Evolutionary conservation across 441 rosid species (phyloP).

Genomic region (Jatropha multifida): DNA sequence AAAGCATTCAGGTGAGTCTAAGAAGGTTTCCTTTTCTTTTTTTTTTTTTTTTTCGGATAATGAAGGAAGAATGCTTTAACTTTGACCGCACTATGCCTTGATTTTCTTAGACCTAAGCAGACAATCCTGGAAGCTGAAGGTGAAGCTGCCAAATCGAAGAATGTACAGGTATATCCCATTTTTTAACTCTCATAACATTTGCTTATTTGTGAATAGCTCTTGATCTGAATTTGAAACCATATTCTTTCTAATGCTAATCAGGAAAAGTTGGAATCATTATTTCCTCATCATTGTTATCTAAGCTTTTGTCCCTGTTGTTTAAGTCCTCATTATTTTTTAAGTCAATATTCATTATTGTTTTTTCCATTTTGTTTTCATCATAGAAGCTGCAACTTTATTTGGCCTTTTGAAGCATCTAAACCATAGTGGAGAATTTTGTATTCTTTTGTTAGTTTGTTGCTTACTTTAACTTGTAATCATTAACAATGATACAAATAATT

Average conservation of each 20-base stretch:
- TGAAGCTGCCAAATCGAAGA: conserved; percentile 79
- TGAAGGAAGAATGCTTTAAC: background rate
- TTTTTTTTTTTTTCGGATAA: background rate
- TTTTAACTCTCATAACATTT: conserved; percentile 3
- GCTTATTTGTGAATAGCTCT: conserved; percentile 2
- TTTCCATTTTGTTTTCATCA: background rate
- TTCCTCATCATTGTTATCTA: background rate
- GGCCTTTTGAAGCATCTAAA: background rate
- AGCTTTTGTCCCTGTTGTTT: background rate
- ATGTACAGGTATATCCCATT: conserved; percentile 46
- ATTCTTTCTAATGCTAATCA: background rate
- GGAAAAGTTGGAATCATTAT: background rate
- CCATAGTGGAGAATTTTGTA: background rate
- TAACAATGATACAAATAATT: background rate
- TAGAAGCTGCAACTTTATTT: background rate
- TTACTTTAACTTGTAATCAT: background rate
- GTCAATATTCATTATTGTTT: background rate
- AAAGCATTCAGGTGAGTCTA: conserved; percentile 64
- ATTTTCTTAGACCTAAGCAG: conserved; percentile 77
- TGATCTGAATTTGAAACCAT: background rate
- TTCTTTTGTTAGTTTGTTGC: background rate
- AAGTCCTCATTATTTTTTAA: background rate
- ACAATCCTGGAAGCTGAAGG: conserved; percentile 99
- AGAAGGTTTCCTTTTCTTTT: background rate
- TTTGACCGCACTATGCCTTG: conserved; percentile 26